These are phyloP conservation scores for Nakazawaea pomicola DNA, from an alignment of 805 yeast genomes.

Conservation along the genomic window DNA sequence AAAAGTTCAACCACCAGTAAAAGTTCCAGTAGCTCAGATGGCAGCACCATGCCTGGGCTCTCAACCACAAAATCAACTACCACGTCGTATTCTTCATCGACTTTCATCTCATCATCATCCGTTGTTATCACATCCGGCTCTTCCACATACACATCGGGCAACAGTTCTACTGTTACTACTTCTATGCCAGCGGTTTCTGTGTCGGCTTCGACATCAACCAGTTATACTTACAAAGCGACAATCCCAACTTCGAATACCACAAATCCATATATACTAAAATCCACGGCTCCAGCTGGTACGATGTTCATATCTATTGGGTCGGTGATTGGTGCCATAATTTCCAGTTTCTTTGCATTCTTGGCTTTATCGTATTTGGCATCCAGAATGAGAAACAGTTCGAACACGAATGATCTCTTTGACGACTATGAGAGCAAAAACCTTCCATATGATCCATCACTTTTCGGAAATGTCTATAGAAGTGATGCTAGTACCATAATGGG, in stretches of 20 bases:
- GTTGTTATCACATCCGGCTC: neutral
- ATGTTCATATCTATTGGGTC: conserved; percentile 40
- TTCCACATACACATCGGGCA: neutral
- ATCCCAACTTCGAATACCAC: conserved; percentile 16
- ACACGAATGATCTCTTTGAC: conserved; percentile 7
- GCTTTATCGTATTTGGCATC: conserved; percentile 2
- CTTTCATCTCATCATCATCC: conserved; percentile 7
- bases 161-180: neutral
- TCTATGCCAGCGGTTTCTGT: neutral
- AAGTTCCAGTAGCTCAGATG: too few species aligned
- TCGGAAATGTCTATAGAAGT: conserved; percentile 2
- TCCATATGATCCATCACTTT: conserved; percentile 10
- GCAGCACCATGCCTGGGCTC: too few species aligned
- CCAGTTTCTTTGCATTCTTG: conserved; percentile 13
- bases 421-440: conserved; percentile 6
- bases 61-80: too few species aligned
- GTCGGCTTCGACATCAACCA: conserved; percentile 9
- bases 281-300: conserved; percentile 28
- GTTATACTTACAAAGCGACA: conserved; percentile 17
- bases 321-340: conserved; percentile 21
- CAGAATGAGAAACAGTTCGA: conserved; percentile 4
- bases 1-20: too few species aligned
- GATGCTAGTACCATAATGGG: conserved; percentile 1
- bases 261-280: conserved; percentile 29
- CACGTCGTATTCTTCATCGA: neutral